Percentiles rank a stretch among this genome's conserved stretches.
phyloP scores from a whole-genome alignment of 306 rosid genomes.

The Clitoria ternatea region DNA sequence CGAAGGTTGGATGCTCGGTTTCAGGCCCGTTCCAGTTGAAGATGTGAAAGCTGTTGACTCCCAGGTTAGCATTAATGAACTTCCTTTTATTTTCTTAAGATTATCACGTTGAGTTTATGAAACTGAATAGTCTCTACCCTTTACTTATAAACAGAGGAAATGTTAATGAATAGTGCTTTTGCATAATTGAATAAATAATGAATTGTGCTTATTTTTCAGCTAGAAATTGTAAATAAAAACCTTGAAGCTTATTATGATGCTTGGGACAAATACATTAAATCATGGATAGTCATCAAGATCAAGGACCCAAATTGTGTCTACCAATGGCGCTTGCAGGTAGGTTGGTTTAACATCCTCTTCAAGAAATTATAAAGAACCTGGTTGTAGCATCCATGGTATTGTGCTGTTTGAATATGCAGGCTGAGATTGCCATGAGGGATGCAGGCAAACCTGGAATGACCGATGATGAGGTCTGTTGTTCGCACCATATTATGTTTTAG shows the following conservation, averaged over 20 bases:
- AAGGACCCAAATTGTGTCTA: constrained; percentile 76
- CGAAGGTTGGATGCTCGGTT: constrained; percentile 99
- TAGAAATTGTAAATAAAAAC: constrained; percentile 69
- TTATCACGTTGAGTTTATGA: not conserved
- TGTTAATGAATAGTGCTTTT: constrained; percentile 2
- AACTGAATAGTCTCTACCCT: not conserved
- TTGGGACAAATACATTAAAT: constrained; percentile 79
- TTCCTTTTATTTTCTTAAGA: not conserved
- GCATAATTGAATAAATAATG: not conserved
- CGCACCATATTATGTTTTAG: not conserved
- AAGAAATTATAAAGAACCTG: not conserved
- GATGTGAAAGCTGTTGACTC: constrained; percentile 69
- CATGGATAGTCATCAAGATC: constrained; percentile 91
- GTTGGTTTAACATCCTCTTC: constrained; percentile 11
- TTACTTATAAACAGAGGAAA: not conserved
- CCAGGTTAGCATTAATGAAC: constrained; percentile 50
- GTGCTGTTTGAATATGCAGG: constrained; percentile 49
- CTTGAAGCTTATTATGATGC: constrained; percentile 81
- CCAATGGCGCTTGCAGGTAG: constrained; percentile 89
- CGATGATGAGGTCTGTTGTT: constrained; percentile 65
- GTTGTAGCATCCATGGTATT: constrained; percentile 5
- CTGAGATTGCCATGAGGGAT: constrained; percentile 97
- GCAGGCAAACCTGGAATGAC: constrained; percentile 95
- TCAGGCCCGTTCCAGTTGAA: constrained; percentile 72
- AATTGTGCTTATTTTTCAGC: constrained; percentile 38